Percentiles rank a stretch among this genome's conserved stretches.
Conservation (phyloP, 306 rosid genomes). For the Cucumis hystrix region DNA sequence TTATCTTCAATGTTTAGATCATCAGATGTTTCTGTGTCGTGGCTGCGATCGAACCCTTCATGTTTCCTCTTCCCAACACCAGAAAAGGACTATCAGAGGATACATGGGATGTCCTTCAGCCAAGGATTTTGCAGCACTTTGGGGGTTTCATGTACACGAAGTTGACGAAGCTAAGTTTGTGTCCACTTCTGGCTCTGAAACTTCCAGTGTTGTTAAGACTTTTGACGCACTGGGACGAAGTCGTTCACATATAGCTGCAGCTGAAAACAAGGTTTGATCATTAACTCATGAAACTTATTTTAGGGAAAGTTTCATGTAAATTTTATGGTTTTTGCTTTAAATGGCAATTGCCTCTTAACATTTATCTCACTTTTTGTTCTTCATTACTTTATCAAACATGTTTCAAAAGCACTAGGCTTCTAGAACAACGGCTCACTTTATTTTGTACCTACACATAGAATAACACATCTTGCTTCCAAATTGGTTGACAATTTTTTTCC, state of each 20-base stretch:
- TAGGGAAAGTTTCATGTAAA: neutral
- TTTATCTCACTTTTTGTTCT: neutral
- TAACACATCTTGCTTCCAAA: neutral
- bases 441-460: neutral
- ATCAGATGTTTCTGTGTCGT: slow-evolving; percentile 49
- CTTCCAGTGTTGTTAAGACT: slow-evolving; percentile 12
- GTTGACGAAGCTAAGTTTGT: slow-evolving; percentile 29
- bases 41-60: slow-evolving; percentile 53
- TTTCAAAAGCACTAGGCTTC: neutral
- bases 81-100: slow-evolving; percentile 38
- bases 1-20: slow-evolving; percentile 44
- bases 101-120: slow-evolving; percentile 76
- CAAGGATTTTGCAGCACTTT: slow-evolving; percentile 55
- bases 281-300: neutral
- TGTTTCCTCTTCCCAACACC: slow-evolving; percentile 25
- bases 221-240: slow-evolving; percentile 13
- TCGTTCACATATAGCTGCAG: slow-evolving; percentile 1
- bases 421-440: neutral
- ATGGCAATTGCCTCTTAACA: neutral
- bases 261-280: slow-evolving; percentile 1
- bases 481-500: neutral
- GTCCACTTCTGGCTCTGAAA: slow-evolving; percentile 30
- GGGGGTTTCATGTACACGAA: slow-evolving; percentile 52
- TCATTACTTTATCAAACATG: neutral
- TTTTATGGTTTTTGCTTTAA: neutral